Conservation (phyloP, 2,329 filamentous ascomycete species). For the Lachnellula arida region DNA sequence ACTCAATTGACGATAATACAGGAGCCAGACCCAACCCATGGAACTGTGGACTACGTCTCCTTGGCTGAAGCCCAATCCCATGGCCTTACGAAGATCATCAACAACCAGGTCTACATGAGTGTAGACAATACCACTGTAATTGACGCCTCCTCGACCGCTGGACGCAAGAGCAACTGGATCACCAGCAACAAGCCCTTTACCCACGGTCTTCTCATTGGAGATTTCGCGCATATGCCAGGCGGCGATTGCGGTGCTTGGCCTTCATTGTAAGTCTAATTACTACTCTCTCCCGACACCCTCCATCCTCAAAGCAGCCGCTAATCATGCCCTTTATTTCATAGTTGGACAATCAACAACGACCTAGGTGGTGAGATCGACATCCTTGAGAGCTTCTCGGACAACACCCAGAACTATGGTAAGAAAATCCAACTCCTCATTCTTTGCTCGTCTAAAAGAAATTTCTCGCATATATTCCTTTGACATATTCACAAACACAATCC, state of each 20-base stretch:
- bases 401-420: neutral
- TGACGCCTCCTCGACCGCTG: conserved; percentile 33
- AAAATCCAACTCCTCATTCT: too few relatives aligned
- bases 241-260: conserved; percentile 71
- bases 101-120: conserved; percentile 53
- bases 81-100: conserved; percentile 53
- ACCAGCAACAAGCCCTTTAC: conserved; percentile 59
- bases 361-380: conserved; percentile 28
- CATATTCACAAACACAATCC: too few relatives aligned
- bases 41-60: conserved; percentile 34
- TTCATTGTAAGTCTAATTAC: conserved; percentile 45
- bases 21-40: conserved; percentile 21
- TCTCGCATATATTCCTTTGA: too few relatives aligned
- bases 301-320: neutral
- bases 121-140: conserved; percentile 22
- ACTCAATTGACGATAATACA: neutral
- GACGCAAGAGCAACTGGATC: conserved; percentile 57
- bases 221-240: conserved; percentile 69
- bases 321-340: neutral
- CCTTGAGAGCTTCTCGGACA: conserved; percentile 55
- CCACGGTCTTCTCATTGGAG: conserved; percentile 64
- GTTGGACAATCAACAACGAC: conserved; percentile 23
- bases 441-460: too few relatives aligned
- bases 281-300: neutral
- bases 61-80: conserved; percentile 44